Evolutionary conservation across 208 protist genomes (phyloP).

Genomic region (Acanthamoeba polyphaga): DNA sequence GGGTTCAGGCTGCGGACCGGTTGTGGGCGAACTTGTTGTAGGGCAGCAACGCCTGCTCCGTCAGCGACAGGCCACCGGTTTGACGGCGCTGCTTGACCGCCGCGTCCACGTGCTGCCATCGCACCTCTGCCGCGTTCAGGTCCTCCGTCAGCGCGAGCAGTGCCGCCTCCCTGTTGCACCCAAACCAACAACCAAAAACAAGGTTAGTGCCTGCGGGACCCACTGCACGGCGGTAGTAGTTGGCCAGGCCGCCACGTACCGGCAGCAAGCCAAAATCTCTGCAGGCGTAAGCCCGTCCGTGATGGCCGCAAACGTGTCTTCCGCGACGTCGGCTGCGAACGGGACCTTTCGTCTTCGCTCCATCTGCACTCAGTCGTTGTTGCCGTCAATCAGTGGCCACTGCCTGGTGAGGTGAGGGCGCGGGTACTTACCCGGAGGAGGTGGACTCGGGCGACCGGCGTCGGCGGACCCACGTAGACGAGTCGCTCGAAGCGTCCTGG

Average conservation of each 20-base stretch:
- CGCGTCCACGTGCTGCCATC: not conserved
- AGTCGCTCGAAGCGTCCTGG: conserved; percentile 92
- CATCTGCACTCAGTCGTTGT: not conserved
- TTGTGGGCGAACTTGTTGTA: not conserved
- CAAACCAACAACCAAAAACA: not conserved
- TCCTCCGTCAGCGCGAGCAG: conserved; percentile 1
- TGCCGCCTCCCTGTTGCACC: not conserved
- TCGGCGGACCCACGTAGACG: conserved; percentile 43
- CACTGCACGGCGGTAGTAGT: not conserved
- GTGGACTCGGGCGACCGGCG: not conserved
- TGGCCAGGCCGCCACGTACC: not conserved
- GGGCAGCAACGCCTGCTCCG: not conserved
- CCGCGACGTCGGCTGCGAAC: conserved; percentile 1
- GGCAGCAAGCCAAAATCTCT: conserved; percentile 3
- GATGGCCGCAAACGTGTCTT: not conserved
- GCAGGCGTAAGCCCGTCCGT: conserved; percentile 43
- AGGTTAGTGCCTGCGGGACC: not conserved
- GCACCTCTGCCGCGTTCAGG: not conserved
- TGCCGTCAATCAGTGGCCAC: not conserved
- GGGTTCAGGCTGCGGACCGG: not conserved
- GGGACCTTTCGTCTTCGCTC: conserved; percentile 30
- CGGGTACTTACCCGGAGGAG: not conserved
- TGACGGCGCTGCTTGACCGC: not conserved
- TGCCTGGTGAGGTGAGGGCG: not conserved
- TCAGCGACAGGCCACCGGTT: not conserved